A percentile compares a stretch with the other conserved stretches of the same genome.
phyloP scores from a whole-genome alignment of 192 early-diverging fungal species.

The Coemansia brasiliensis region DNA sequence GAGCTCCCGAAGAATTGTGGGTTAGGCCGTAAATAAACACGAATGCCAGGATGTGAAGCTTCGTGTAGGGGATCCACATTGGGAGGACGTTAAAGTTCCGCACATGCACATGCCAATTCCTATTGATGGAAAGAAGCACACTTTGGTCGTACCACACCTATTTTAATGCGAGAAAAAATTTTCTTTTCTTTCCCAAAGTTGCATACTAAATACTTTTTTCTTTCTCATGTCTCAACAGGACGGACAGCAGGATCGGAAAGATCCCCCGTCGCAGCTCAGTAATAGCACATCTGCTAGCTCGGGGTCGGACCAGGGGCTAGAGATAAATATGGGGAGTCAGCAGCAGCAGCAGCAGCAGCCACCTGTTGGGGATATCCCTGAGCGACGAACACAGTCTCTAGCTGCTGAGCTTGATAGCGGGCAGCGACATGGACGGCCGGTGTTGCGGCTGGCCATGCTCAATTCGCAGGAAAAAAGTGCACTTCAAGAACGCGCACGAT shows the following conservation, averaged over 20 bases:
- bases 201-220: too few species aligned
- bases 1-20: too few species aligned
- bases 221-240: slow-evolving; percentile 4
- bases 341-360: too few species aligned
- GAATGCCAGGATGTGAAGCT: too few species aligned
- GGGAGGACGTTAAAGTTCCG: too few species aligned
- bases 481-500: slow-evolving; percentile 1
- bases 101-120: too few species aligned
- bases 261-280: slow-evolving; percentile 3
- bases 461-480: slow-evolving; percentile 18
- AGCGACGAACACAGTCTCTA: slow-evolving; percentile 15
- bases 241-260: background rate
- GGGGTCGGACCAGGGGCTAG: slow-evolving; percentile 5
- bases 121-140: too few species aligned
- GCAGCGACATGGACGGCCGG: slow-evolving; percentile 13
- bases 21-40: too few species aligned
- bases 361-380: slow-evolving; percentile 9
- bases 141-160: too few species aligned
- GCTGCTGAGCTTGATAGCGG: slow-evolving; percentile 8
- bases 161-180: too few species aligned
- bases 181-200: too few species aligned
- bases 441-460: slow-evolving; percentile 44
- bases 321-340: background rate
- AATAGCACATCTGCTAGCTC: slow-evolving; percentile 1
- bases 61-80: too few species aligned